Evolutionary conservation across 2,329 filamentous ascomycete genomes (phyloP), one percentile per base, ranked within the genome.

Genomic region (Ophiostoma sp.): DNA sequence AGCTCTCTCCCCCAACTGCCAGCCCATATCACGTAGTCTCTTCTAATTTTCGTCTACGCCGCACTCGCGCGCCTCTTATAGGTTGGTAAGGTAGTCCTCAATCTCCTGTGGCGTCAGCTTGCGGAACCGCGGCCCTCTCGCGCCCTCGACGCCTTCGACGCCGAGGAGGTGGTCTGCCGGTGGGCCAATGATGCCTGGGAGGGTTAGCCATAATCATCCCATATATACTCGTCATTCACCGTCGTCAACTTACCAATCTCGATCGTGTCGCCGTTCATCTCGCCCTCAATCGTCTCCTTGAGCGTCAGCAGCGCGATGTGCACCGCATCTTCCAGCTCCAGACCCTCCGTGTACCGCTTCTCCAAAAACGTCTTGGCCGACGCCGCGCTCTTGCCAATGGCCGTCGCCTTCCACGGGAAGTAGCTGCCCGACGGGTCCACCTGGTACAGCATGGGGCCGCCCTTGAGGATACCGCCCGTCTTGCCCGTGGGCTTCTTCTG

Each of bases 401-500:
- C 96, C 68, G 96, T 99, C 57, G 96, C 96, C 87, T 99, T 99
- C 96, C 96, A 99, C 3, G 96, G 96, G 83, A 98, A 99, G 83
- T 99, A 99, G 82, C 93, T 97, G 78, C 96, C 96, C 77, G 94
- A 97, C n/a, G 96, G 96, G 82, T 99, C 96, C 78, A 99, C 96
- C 85, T 99, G 95, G 85, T 99, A 99, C 81, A 99, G 85, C 88
- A 97, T 98, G 66, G 96, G 96, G 6, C 96, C 95, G 70, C 96
- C 95, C 86, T 98, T 98, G 78, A 96, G 87, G 78, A 97, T 96
- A 68, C 96, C 96, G 36, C 95, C 96, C 31, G 96, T 98, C 89
- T 98, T 97, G 78, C 92, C 92, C 71, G 89, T 89, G 36, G 86
- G 84, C 85, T 91, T 92, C 86, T 94, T 93, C 83, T 92, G 90